Evolutionary conservation across 495 filamentous ascomycete species (phyloP).

Genomic region (Podospora didyma): DNA sequence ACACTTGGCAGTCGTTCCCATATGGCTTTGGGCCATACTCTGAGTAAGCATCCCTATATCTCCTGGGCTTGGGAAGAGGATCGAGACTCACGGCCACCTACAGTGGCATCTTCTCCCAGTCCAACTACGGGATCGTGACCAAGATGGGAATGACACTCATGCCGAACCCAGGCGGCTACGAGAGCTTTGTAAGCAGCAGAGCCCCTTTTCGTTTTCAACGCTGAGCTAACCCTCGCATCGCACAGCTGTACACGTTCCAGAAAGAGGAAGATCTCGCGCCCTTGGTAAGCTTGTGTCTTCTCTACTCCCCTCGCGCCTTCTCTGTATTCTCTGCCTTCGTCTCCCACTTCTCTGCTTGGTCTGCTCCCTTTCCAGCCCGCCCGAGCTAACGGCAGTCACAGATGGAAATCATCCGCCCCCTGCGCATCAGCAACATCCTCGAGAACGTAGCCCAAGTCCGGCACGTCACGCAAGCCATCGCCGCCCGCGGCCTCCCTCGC

Average conservation of each 20-base stretch:
- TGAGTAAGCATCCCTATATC: conserved; percentile 37
- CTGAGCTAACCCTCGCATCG: background rate
- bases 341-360: no score
- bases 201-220: background rate
- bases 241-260: conserved; percentile 50
- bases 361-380: background rate
- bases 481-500: conserved; percentile 40
- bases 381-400: conserved; percentile 1
- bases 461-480: conserved; percentile 47
- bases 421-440: conserved; percentile 47
- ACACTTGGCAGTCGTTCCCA: conserved; percentile 49
- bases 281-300: conserved; percentile 24
- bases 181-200: conserved; percentile 34
- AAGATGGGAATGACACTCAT: conserved; percentile 56
- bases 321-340: no score
- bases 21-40: conserved; percentile 53
- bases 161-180: conserved; percentile 49
- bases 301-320: conserved; percentile 1
- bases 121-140: conserved; percentile 54
- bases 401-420: conserved; percentile 48
- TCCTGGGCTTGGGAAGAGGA: background rate
- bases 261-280: conserved; percentile 48
- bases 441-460: conserved; percentile 55
- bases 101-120: conserved; percentile 55
- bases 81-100: conserved; percentile 42